Evolutionary conservation across 805 yeast species (phyloP).

Genomic region (Candida xiaguanensis): DNA sequence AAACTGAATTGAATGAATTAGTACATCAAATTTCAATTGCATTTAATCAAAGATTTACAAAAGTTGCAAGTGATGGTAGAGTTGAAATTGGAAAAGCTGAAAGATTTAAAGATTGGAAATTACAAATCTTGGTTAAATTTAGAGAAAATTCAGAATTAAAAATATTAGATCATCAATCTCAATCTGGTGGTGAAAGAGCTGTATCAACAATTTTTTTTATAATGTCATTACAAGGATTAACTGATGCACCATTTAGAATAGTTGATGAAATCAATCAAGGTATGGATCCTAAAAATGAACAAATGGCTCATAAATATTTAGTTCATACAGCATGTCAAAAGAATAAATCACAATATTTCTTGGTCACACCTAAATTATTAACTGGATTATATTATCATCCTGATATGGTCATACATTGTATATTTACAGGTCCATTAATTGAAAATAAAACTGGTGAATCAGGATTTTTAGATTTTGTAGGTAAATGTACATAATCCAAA

Average conservation of each 20-base stretch:
- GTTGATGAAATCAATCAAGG: conserved; percentile 99
- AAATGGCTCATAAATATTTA: conserved; percentile 78
- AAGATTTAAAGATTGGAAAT: conserved; percentile 70
- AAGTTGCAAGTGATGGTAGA: conserved; percentile 86
- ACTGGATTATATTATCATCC: conserved; percentile 74
- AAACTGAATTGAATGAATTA: conserved; percentile 52
- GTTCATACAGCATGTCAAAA: conserved; percentile 73
- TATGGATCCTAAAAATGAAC: conserved; percentile 92
- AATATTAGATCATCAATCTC: conserved; percentile 78
- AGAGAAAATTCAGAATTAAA: conserved; percentile 71
- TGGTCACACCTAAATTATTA: conserved; percentile 88
- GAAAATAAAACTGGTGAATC: conserved; percentile 13
- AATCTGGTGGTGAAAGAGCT: conserved; percentile 97
- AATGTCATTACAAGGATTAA: conserved; percentile 84
- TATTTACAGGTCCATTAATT: conserved; percentile 41
- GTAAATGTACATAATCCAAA: not conserved
- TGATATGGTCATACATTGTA: conserved; percentile 82
- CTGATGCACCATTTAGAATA: conserved; percentile 87
- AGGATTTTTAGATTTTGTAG: conserved; percentile 31
- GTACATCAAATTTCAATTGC: conserved; percentile 55
- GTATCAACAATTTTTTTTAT: conserved; percentile 89
- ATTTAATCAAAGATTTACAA: conserved; percentile 62
- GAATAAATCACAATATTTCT: conserved; percentile 73
- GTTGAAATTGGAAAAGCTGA: conserved; percentile 56
- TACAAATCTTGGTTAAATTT: conserved; percentile 81